These are phyloP conservation scores for Aspergillus bertholletiae DNA, from an alignment of 495 filamentous ascomycete genomes.

Conservation along the genomic window DNA sequence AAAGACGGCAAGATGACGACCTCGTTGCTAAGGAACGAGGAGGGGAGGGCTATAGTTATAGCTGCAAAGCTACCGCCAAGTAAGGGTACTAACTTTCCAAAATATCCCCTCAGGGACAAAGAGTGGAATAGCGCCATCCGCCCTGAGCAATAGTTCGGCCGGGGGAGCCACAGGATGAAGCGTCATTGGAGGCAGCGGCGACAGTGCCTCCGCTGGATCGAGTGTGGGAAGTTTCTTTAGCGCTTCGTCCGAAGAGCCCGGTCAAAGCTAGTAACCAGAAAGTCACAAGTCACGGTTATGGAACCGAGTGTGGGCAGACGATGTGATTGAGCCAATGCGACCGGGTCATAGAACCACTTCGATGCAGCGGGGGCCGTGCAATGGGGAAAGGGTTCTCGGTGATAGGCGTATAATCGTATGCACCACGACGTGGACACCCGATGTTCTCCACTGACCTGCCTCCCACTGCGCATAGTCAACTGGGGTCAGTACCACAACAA, in stretches of 20 bases:
- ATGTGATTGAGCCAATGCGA: slow-evolving; percentile 19
- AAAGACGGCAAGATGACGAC: neutral
- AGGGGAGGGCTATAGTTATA: slow-evolving; percentile 4
- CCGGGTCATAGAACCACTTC: neutral
- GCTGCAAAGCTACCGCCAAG: neutral
- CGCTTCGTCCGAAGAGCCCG: neutral
- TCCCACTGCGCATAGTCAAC: neutral
- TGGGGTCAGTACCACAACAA: neutral
- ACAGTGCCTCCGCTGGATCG: slow-evolving; percentile 7
- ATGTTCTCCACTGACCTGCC: neutral
- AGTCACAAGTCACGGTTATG: slow-evolving; percentile 1
- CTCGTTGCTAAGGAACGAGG: slow-evolving; percentile 5
- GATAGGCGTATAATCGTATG: neutral
- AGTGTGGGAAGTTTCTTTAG: neutral
- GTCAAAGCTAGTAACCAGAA: neutral
- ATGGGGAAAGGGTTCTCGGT: neutral
- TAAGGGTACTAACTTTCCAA: neutral
- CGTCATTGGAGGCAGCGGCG: neutral
- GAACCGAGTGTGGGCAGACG: slow-evolving; percentile 15
- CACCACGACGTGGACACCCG: neutral
- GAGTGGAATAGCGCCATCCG: slow-evolving; percentile 2
- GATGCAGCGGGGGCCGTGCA: slow-evolving; percentile 9
- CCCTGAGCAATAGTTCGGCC: neutral
- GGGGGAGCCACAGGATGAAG: neutral
- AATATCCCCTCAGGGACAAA: slow-evolving; percentile 7